Percentiles rank a stretch among this genome's conserved stretches.
These are phyloP conservation scores for Byssoonygena ceratinophila DNA, from an alignment of 2,329 filamentous ascomycete species.

Conservation along the genomic window DNA sequence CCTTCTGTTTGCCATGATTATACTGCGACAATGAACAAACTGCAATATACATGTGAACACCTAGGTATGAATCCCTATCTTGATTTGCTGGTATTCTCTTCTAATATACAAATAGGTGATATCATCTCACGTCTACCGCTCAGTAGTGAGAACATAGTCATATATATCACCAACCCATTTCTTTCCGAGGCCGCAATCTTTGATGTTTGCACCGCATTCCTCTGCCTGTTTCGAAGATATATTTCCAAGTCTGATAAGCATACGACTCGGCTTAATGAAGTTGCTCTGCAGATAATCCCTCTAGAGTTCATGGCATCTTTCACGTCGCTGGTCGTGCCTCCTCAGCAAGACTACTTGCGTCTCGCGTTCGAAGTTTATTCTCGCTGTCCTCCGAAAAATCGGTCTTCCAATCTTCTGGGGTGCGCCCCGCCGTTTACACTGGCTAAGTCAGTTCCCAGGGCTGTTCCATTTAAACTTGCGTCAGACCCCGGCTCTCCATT, in stretches of 20 bases:
- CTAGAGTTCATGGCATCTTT: constrained; percentile 44
- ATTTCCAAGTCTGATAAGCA: constrained; percentile 31
- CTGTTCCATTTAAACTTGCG: constrained; percentile 46
- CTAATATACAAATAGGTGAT: constrained; percentile 24
- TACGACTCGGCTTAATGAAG: constrained; percentile 33
- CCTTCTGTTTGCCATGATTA: constrained; percentile 24
- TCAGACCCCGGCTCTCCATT: constrained; percentile 46
- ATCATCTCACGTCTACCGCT: constrained; percentile 28
- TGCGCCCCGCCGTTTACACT: constrained; percentile 46
- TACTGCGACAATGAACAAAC: constrained; percentile 26
- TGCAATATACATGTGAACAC: constrained; percentile 28
- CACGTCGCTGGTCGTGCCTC: constrained; percentile 43
- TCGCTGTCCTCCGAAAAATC: constrained; percentile 42
- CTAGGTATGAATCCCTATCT: constrained; percentile 25
- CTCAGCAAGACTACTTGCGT: constrained; percentile 39
- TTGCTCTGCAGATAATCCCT: constrained; percentile 50
- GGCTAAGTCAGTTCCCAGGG: constrained; percentile 43
- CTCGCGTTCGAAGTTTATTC: constrained; percentile 50
- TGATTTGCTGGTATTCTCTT: neutral
- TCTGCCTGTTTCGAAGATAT: constrained; percentile 47
- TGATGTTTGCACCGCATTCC: constrained; percentile 49
- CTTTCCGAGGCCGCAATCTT: constrained; percentile 34
- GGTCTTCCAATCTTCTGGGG: constrained; percentile 31
- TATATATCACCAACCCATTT: constrained; percentile 52
- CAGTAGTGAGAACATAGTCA: constrained; percentile 38